Evolutionary conservation across 225 moss, liverwort and hornwort genomes (phyloP), one percentile per base, ranked within the genome.

Genomic region (Neckera pumila): DNA sequence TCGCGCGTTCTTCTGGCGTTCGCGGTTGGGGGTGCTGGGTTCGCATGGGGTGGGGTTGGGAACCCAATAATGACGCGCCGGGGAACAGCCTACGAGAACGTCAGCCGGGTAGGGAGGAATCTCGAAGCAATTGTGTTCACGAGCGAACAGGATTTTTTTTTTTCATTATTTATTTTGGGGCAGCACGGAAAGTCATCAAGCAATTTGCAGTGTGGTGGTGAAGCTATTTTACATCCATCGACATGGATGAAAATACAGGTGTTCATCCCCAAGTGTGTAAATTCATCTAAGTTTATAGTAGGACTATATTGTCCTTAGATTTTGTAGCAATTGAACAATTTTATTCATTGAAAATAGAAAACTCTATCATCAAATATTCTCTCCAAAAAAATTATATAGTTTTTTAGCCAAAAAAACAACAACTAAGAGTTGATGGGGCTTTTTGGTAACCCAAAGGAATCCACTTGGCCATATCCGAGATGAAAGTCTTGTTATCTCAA

Each of bases 401-500:
- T 20, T 49, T 33, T 20, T 3, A 12, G 7, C 3, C 14, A 7
- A 38, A 5, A 49, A 31, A 17, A 75, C n/a, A n/a, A n/a, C n/a
- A 76, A 33, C 8, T 76, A 1, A 1, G 6, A 0, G 1, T 76
- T 53, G 8, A 22, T 0, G 5, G 6, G 33, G 57, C 31, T 17
- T 53, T 51, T 23, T 5, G 0, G 7, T 4, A 2, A 10, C 0
- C 5, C 1, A 9, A 1, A 2, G 7, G 17, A 7, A 4, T 9
- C 51, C 10, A 42, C 53, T 77, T 42, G 42, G 13, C 61, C 28
- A 77, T 34, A 36, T 10, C 7, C 0, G 0, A 8, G 62, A 70
- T 87, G 79, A 87, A 86, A 83, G 38, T 27, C 16, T 10, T 42
- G 2, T 71, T 40, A 27, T 31, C 31, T 33, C 7, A 0, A 21